Evolutionary conservation across 2,329 filamentous ascomycete genomes (phyloP).

Genomic region (Diaporthe citriasiana): DNA sequence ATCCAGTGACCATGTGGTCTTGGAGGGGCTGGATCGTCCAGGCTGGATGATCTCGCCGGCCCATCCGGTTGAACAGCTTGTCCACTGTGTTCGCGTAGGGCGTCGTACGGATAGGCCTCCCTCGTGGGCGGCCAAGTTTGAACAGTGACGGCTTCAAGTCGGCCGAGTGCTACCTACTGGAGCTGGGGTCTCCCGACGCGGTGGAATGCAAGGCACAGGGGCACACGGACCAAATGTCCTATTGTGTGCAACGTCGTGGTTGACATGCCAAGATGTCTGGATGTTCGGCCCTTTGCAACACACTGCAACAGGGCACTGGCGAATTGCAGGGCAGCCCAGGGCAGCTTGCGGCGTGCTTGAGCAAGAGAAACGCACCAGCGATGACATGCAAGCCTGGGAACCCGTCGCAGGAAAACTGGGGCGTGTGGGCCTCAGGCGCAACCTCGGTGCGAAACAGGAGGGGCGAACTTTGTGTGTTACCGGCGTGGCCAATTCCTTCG

Average conservation of each 20-base stretch:
- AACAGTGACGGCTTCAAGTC: slow-evolving; percentile 3
- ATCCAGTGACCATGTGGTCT: slow-evolving; percentile 12
- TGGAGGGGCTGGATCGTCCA: background rate
- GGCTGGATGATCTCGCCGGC: background rate
- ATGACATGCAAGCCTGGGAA: slow-evolving; percentile 26
- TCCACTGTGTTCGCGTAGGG: background rate
- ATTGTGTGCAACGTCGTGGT: slow-evolving; percentile 25
- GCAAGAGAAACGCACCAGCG: slow-evolving; percentile 15
- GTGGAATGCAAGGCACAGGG: slow-evolving; percentile 32
- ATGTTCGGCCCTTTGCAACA: slow-evolving; percentile 17
- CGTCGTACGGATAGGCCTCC: background rate
- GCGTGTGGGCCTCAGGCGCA: background rate
- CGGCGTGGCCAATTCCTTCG: slow-evolving; percentile 7
- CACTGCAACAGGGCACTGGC: slow-evolving; percentile 12
- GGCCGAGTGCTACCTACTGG: slow-evolving; percentile 22
- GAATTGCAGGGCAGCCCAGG: slow-evolving; percentile 26
- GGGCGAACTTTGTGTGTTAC: slow-evolving; percentile 24
- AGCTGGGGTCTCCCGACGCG: slow-evolving; percentile 25
- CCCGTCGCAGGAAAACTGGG: slow-evolving; percentile 27
- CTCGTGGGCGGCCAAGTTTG: background rate
- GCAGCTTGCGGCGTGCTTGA: slow-evolving; percentile 10
- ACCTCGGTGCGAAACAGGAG: slow-evolving; percentile 19
- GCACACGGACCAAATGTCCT: slow-evolving; percentile 30
- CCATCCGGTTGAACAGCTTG: background rate
- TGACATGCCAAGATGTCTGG: slow-evolving; percentile 28